These are phyloP conservation scores for Colletotrichum tanaceti DNA, from an alignment of 2,329 filamentous ascomycete genomes.

Conservation along the genomic window DNA sequence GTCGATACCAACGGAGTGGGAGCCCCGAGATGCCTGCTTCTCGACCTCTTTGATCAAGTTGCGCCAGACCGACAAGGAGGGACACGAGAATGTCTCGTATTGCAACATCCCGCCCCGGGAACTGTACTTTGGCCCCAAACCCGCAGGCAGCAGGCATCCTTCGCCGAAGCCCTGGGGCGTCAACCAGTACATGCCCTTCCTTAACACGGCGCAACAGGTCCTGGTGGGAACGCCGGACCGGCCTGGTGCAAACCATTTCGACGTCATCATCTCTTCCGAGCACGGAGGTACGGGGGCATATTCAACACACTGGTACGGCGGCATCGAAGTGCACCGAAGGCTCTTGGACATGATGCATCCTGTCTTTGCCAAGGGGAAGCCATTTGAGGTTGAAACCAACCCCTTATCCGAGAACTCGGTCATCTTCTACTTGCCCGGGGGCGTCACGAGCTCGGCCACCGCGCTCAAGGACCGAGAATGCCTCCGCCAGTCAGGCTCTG, in stretches of 20 bases:
- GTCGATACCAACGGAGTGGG: constrained; percentile 33
- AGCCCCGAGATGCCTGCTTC: constrained; percentile 43
- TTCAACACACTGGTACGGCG: constrained; percentile 29
- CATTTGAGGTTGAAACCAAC: not conserved
- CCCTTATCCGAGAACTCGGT: constrained; percentile 9
- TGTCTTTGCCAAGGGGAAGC: not conserved
- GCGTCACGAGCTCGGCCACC: not conserved
- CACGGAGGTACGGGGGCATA: not conserved
- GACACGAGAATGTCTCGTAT: constrained; percentile 30
- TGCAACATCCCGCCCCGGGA: constrained; percentile 15
- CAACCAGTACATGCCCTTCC: constrained; percentile 45
- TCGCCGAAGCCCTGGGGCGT: constrained; percentile 41
- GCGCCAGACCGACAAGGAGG: not conserved
- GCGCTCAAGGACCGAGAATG: constrained; percentile 8
- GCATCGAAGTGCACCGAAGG: constrained; percentile 26
- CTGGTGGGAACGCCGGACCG: constrained; percentile 41
- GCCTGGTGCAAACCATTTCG: constrained; percentile 13
- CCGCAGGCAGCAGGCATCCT: not conserved
- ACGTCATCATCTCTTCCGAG: constrained; percentile 13
- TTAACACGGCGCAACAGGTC: constrained; percentile 46
- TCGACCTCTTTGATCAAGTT: constrained; percentile 27
- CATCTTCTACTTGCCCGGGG: constrained; percentile 34
- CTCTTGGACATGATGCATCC: constrained; percentile 26
- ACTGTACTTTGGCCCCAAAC: not conserved
- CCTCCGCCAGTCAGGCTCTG: not conserved